Evolutionary conservation across 352 stramenopile genomes (phyloP).

Genomic region (Phytophthora podocarpi): DNA sequence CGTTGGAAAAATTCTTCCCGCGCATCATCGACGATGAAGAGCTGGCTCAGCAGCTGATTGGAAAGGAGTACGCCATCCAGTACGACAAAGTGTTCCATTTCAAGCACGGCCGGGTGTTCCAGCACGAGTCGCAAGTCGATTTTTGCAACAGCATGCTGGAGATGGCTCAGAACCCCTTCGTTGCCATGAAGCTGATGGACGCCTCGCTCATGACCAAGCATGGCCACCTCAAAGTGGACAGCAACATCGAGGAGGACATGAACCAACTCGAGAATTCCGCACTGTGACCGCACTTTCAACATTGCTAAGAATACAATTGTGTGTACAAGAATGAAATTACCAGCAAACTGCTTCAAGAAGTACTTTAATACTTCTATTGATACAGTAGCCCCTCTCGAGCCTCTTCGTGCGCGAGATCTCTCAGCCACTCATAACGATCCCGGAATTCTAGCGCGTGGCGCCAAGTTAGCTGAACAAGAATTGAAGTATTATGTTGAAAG

Average conservation of each 20-base stretch:
- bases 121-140: conserved; percentile 60
- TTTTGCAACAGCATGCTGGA: conserved; percentile 57
- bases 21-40: conserved; percentile 56
- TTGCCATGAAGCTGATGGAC: conserved; percentile 56
- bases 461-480: too few relatives aligned
- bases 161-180: conserved; percentile 57
- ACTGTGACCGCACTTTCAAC: too few relatives aligned
- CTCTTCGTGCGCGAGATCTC: too few relatives aligned
- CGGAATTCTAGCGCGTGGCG: too few relatives aligned
- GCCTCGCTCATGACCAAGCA: conserved; percentile 64
- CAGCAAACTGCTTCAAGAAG: too few relatives aligned
- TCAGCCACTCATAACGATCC: too few relatives aligned
- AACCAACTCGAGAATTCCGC: conserved; percentile 50
- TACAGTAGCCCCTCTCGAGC: too few relatives aligned
- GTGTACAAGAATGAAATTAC: too few relatives aligned
- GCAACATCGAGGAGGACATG: conserved; percentile 43
- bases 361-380: too few relatives aligned
- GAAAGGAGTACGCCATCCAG: conserved; percentile 60
- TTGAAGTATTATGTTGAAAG: too few relatives aligned
- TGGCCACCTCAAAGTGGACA: conserved; percentile 55
- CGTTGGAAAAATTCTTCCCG: conserved; percentile 55
- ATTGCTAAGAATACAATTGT: too few relatives aligned
- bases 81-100: conserved; percentile 83
- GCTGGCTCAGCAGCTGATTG: conserved; percentile 58
- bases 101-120: conserved; percentile 47